phyloP scores from a whole-genome alignment of 2,329 filamentous ascomycete genomes.

The Didymella glomerata region DNA sequence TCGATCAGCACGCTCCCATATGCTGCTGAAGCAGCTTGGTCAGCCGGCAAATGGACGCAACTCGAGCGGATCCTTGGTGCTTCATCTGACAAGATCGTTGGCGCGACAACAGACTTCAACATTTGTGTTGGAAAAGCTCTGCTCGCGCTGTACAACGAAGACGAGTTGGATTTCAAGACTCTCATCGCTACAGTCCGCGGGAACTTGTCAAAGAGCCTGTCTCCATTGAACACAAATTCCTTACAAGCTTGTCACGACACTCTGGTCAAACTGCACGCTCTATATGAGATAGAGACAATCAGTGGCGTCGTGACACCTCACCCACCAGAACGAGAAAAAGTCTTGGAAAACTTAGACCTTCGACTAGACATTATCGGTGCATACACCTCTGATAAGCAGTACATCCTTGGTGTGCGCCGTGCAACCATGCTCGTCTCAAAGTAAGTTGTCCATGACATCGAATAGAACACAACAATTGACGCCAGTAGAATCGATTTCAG shows the following conservation, averaged over 20 bases:
- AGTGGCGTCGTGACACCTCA: slow-evolving; percentile 55
- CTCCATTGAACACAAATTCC: slow-evolving; percentile 78
- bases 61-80: slow-evolving; percentile 69
- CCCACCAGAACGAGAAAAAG: slow-evolving; percentile 42
- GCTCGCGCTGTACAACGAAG: slow-evolving; percentile 64
- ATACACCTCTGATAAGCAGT: slow-evolving; percentile 92
- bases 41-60: slow-evolving; percentile 80
- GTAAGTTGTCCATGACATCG: slow-evolving; percentile 56
- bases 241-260: slow-evolving; percentile 83
- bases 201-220: slow-evolving; percentile 76
- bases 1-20: slow-evolving; percentile 72
- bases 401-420: slow-evolving; percentile 83
- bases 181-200: slow-evolving; percentile 72
- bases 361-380: slow-evolving; percentile 90
- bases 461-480: slow-evolving; percentile 20
- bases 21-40: slow-evolving; percentile 91
- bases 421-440: slow-evolving; percentile 83
- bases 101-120: slow-evolving; percentile 74
- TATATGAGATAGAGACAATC: slow-evolving; percentile 87
- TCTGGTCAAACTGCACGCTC: slow-evolving; percentile 84
- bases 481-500: slow-evolving; percentile 63
- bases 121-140: slow-evolving; percentile 77
- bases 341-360: slow-evolving; percentile 69
- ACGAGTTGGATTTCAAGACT: slow-evolving; percentile 62
- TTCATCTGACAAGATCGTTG: slow-evolving; percentile 52